Conservation (phyloP, 1,284 basidiomycete genomes). For the Polyporus tsugae region DNA sequence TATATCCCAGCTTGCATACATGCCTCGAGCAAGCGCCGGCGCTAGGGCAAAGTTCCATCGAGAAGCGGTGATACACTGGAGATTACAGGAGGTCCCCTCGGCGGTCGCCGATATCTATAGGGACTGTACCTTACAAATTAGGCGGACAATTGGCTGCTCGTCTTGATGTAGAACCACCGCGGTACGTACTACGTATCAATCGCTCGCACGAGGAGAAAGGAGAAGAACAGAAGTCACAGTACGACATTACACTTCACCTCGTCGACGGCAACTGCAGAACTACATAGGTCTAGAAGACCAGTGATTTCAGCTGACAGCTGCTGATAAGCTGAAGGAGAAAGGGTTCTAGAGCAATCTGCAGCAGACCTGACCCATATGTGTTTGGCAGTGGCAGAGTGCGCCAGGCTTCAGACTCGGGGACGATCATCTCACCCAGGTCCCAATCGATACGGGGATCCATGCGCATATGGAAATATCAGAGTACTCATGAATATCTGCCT, state of each 20-base stretch:
- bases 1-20: not conserved
- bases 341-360: conserved; percentile 6
- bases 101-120: not conserved
- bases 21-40: conserved; percentile 2
- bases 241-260: not conserved
- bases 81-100: conserved; percentile 1
- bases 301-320: not conserved
- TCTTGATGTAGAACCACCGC: conserved; percentile 3
- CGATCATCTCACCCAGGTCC: conserved; percentile 2
- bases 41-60: conserved; percentile 4
- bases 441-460: conserved; percentile 10
- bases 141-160: conserved; percentile 24
- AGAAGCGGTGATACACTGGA: conserved; percentile 5
- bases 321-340: not conserved
- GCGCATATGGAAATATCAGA: not conserved
- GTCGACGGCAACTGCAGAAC: not conserved
- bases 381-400: not conserved
- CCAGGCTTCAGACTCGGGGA: not conserved
- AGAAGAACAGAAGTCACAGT: not conserved
- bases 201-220: not conserved
- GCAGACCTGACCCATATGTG: not conserved
- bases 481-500: not conserved
- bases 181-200: not conserved
- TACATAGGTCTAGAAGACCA: not conserved
- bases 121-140: conserved; percentile 4